phyloP scores from a whole-genome alignment of 108 stramenopile species.

The Aureococcus anophagefferens region DNA sequence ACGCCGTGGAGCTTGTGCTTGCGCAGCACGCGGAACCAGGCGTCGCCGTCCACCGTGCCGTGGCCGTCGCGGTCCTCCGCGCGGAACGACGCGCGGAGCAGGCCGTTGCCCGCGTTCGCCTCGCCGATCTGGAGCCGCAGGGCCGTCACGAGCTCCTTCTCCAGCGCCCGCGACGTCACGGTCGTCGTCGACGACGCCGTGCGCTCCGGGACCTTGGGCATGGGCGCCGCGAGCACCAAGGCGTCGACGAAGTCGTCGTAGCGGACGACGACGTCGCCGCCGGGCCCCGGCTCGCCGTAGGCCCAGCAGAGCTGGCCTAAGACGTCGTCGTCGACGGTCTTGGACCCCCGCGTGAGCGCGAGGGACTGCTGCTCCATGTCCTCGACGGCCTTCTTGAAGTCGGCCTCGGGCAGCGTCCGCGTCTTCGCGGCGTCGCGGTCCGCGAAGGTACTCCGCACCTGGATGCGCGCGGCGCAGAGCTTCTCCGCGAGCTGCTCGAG shows the following conservation, averaged over 20 bases:
- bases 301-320: background rate
- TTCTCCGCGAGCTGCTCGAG: background rate
- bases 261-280: background rate
- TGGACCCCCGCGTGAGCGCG: background rate
- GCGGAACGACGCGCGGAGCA: slow-evolving; percentile 22
- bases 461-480: slow-evolving; percentile 7
- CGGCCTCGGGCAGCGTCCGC: background rate
- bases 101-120: slow-evolving; percentile 10
- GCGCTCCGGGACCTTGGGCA: slow-evolving; percentile 3
- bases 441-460: background rate
- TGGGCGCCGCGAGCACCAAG: slow-evolving; percentile 30
- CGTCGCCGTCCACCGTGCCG: slow-evolving; percentile 17
- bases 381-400: background rate
- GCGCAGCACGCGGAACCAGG: slow-evolving; percentile 24
- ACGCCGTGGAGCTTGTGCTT: slow-evolving; percentile 29
- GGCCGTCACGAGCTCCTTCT: slow-evolving; percentile 30
- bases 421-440: background rate
- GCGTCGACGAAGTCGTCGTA: slow-evolving; percentile 38
- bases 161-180: slow-evolving; percentile 3
- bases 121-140: slow-evolving; percentile 25
- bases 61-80: slow-evolving; percentile 8
- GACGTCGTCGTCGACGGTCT: slow-evolving; percentile 6
- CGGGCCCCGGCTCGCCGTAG: background rate
- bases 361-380: slow-evolving; percentile 6
- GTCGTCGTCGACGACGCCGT: slow-evolving; percentile 1